Base-by-base conservation (phyloP, 2,329 filamentous ascomycete genomes). In the Fusarium bulbicola region DNA sequence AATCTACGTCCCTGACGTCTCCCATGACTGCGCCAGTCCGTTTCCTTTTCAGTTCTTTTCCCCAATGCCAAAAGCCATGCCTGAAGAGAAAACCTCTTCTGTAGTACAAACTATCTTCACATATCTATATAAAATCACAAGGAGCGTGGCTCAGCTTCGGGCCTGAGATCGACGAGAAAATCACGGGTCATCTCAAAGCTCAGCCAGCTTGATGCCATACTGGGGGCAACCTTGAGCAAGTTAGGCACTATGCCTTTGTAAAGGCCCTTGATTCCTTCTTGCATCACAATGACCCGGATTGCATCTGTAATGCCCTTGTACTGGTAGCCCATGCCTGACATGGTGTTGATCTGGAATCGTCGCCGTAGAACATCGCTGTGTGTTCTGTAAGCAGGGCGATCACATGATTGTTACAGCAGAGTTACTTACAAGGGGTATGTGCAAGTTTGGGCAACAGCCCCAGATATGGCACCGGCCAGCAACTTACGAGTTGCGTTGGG, bases 221-320 rank as follows among this genome's bases (percentile, higher is more conserved):
- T 98, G 7, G 96, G 96, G 13, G 96, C 95, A 21, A 99, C 96
- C 83, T 99, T 99, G 69, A 99, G 89, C 28, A 99, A 86, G 79
- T 99, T 99, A 1, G 96, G 96, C 21, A 95, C 90, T 75, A 99
- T 95, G 63, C 96, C 96, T 82, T 98, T 99, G 87, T 98, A 99
- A 47, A 99, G 84, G 57, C 96, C 96, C 67, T 87, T 87, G 60
- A 95, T 43, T 36, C 96, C 96, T 84, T 99, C 96, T 77, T 97
- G 91, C 52, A 88, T 84, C 61, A 97, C 82, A 77, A 99, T 99
- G 57, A 93, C 90, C 58, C 86, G 89, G 72, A 99, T 85, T 7
- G 96, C 96, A 80, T 97, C 94, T 70, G 90, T 87, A 47, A 99
- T 92, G 12, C 92, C 92, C 78, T 93, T 95, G 85, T 99, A 99